A percentile compares a stretch with the other conserved stretches of the same genome.
Evolutionary conservation across 2,329 filamentous ascomycete species (phyloP).

Genomic region (Alternaria sp.): DNA sequence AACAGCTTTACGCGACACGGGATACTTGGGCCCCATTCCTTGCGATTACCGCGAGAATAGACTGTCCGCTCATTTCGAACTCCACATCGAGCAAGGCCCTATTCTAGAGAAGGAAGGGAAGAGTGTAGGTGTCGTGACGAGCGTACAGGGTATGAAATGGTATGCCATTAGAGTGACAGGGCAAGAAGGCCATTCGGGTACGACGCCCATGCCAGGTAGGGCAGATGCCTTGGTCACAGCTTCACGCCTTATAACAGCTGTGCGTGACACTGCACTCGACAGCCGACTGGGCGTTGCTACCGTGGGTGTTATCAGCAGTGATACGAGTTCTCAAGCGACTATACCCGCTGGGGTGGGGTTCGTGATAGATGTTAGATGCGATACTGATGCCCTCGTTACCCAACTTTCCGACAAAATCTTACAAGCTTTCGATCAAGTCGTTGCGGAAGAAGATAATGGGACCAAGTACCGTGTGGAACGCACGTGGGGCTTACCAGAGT

Average conservation of each 20-base stretch:
- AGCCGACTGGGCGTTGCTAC: conserved; percentile 38
- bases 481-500: conserved; percentile 40
- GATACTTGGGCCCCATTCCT: conserved; percentile 51
- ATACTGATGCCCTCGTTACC: conserved; percentile 36
- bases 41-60: conserved; percentile 67
- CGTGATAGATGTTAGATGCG: conserved; percentile 42
- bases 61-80: conserved; percentile 78
- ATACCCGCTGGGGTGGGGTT: conserved; percentile 41
- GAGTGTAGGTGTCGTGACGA: conserved; percentile 73
- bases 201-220: conserved; percentile 71
- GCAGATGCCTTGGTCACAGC: conserved; percentile 50
- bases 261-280: conserved; percentile 33
- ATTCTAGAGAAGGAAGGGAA: conserved; percentile 69
- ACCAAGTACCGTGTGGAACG: conserved; percentile 33
- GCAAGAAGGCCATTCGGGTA: conserved; percentile 61
- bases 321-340: conserved; percentile 41
- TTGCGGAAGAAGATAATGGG: conserved; percentile 31
- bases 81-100: conserved; percentile 85
- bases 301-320: conserved; percentile 40
- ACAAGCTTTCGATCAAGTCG: conserved; percentile 1
- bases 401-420: conserved; percentile 34
- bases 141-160: conserved; percentile 79
- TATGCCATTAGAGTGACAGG: conserved; percentile 51
- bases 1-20: conserved; percentile 41
- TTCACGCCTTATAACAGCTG: conserved; percentile 36